phyloP scores from a whole-genome alignment of 495 filamentous ascomycete species.

The Penicillium chermesinum region DNA sequence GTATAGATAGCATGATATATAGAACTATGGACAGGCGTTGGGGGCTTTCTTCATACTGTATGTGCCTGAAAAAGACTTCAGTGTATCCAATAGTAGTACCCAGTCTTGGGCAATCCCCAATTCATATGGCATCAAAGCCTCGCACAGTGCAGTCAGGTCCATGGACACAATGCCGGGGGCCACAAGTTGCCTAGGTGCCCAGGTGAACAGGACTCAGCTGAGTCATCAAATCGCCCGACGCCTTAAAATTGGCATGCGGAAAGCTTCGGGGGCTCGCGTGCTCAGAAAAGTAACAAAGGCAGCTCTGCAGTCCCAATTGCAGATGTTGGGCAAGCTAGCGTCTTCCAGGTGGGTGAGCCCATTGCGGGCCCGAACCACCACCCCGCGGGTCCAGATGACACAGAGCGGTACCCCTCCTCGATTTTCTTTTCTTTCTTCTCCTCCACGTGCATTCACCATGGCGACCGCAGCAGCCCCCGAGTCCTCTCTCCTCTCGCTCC shows the following conservation, averaged over 20 bases:
- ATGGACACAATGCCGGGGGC: too few species aligned
- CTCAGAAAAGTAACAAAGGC: neutral
- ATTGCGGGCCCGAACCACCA: slow-evolving; percentile 30
- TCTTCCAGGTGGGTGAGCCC: slow-evolving; percentile 23
- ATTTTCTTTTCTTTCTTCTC: slow-evolving; percentile 29
- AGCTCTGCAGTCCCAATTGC: slow-evolving; percentile 9
- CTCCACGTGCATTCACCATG: slow-evolving; percentile 38
- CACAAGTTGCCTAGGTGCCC: neutral
- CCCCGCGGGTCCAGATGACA: slow-evolving; percentile 34
- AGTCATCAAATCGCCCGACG: slow-evolving; percentile 7
- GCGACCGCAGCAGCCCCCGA: slow-evolving; percentile 47
- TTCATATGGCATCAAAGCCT: too few species aligned
- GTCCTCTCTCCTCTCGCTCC: slow-evolving; percentile 47
- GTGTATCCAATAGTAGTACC: too few species aligned
- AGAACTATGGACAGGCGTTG: too few species aligned
- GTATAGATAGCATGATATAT: too few species aligned
- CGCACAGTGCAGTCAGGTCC: too few species aligned
- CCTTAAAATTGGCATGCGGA: neutral
- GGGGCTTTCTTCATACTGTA: too few species aligned
- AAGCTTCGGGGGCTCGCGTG: neutral
- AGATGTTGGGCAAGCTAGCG: slow-evolving; percentile 29
- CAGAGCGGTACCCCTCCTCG: slow-evolving; percentile 34
- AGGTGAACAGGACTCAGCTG: slow-evolving; percentile 2
- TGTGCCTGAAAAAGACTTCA: too few species aligned
- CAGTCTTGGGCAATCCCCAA: too few species aligned